These are phyloP conservation scores for Paraphoma chrysanthemicola DNA, from an alignment of 2,329 filamentous ascomycete genomes.

Conservation along the genomic window DNA sequence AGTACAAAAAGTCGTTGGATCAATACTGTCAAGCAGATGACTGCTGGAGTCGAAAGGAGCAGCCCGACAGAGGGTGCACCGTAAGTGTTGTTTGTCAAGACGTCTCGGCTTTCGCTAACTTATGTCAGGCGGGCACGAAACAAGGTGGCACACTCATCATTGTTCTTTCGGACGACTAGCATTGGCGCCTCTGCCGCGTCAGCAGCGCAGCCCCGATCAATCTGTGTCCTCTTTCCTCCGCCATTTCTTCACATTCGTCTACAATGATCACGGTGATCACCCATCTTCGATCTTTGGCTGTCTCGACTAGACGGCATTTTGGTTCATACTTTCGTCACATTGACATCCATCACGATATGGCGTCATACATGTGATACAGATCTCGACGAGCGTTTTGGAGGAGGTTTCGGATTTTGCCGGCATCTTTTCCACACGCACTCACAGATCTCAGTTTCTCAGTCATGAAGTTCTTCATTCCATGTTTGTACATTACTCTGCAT, in stretches of 20 bases:
- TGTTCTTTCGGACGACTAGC: conserved; percentile 36
- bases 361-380: conserved; percentile 11
- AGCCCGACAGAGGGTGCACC: conserved; percentile 71
- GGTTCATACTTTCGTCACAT: conserved; percentile 32
- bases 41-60: conserved; percentile 49
- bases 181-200: background rate
- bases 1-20: conserved; percentile 72
- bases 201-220: background rate
- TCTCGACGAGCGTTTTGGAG: conserved; percentile 31
- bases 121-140: conserved; percentile 27
- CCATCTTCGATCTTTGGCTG: background rate
- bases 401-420: conserved; percentile 21
- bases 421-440: conserved; percentile 10
- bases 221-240: conserved; percentile 1
- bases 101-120: background rate
- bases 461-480: background rate
- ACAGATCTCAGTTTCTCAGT: conserved; percentile 7
- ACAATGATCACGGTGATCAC: too few species aligned
- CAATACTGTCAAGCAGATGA: conserved; percentile 63
- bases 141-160: conserved; percentile 33
- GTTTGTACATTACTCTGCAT: background rate
- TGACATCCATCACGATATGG: conserved; percentile 1
- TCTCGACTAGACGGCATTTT: conserved; percentile 5
- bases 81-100: conserved; percentile 60
- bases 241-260: conserved; percentile 1